Conservation (phyloP, 1,284 basidiomycete species). For the Singerocomus rubriflavus region DNA sequence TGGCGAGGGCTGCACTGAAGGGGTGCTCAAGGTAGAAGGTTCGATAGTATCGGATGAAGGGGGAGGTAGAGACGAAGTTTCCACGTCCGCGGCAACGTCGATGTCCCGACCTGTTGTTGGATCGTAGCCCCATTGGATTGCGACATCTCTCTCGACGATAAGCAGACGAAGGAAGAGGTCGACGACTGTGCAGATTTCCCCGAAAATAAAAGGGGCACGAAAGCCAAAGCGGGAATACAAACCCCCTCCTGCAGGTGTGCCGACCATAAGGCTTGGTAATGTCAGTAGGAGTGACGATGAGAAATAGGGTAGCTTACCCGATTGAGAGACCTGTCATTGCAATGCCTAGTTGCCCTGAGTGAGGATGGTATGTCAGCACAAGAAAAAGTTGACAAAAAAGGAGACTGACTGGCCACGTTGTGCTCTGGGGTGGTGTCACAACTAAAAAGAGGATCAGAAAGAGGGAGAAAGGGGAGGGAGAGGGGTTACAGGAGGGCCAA, state of each 20-base stretch:
- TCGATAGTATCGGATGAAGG: background rate
- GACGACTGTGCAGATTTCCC: conserved; percentile 53
- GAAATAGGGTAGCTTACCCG: conserved; percentile 42
- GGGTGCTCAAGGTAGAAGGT: background rate
- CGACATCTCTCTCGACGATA: conserved; percentile 62
- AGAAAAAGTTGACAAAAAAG: background rate
- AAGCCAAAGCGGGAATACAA: conserved; percentile 69
- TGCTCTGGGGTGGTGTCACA: conserved; percentile 67
- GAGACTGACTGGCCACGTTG: conserved; percentile 55
- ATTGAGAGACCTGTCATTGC: conserved; percentile 69
- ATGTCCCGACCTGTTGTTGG: conserved; percentile 32
- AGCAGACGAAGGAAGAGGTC: conserved; percentile 64
- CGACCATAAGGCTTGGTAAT: conserved; percentile 42
- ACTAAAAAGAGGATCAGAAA: conserved; percentile 33
- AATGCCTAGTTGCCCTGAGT: conserved; percentile 65
- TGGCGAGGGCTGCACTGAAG: background rate
- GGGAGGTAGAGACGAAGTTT: conserved; percentile 2
- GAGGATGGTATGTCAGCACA: conserved; percentile 7
- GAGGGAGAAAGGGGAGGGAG: background rate
- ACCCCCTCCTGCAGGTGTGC: conserved; percentile 68
- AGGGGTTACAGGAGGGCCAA: conserved; percentile 61
- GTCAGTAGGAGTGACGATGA: conserved; percentile 8
- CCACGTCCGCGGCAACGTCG: conserved; percentile 2
- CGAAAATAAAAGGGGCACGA: conserved; percentile 72
- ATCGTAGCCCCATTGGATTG: conserved; percentile 51